Evolutionary conservation across 2,329 filamentous ascomycete species (phyloP).

Genomic region (Aspergillus udagawae): DNA sequence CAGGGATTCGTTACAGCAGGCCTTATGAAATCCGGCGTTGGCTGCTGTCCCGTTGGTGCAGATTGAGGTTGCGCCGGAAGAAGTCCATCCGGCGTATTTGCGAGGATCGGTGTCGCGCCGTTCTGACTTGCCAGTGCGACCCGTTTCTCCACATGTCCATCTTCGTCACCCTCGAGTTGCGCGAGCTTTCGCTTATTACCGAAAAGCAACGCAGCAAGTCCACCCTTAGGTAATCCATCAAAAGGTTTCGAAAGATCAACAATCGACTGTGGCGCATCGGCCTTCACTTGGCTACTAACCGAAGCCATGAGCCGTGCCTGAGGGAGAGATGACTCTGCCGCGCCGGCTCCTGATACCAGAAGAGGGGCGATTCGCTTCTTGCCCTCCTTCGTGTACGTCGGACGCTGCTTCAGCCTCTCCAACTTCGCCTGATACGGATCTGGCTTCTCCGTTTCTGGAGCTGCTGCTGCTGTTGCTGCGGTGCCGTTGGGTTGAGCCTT

Average conservation of each 20-base stretch:
- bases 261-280: conserved; percentile 73
- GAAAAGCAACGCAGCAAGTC: conserved; percentile 76
- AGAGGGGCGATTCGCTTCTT: conserved; percentile 94
- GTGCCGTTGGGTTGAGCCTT: conserved; percentile 37
- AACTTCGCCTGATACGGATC: conserved; percentile 58
- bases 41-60: conserved; percentile 57
- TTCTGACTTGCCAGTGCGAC: conserved; percentile 57
- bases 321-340: conserved; percentile 80
- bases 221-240: conserved; percentile 86
- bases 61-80: conserved; percentile 67
- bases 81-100: conserved; percentile 72
- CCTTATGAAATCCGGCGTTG: conserved; percentile 77
- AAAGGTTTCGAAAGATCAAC: conserved; percentile 91
- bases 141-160: conserved; percentile 57
- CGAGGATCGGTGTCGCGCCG: conserved; percentile 69
- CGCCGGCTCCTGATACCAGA: conserved; percentile 83
- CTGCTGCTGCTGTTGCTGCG: conserved; percentile 24
- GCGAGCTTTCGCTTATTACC: conserved; percentile 89
- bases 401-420: conserved; percentile 77
- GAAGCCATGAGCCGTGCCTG: conserved; percentile 83
- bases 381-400: conserved; percentile 93
- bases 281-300: conserved; percentile 60
- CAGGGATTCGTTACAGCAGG: conserved; percentile 82
- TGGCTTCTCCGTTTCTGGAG: conserved; percentile 35
- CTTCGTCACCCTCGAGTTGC: conserved; percentile 70